Percentiles rank a stretch among this genome's conserved stretches.
phyloP scores from a whole-genome alignment of 805 yeast genomes.

The Wickerhamiella parazyma region DNA sequence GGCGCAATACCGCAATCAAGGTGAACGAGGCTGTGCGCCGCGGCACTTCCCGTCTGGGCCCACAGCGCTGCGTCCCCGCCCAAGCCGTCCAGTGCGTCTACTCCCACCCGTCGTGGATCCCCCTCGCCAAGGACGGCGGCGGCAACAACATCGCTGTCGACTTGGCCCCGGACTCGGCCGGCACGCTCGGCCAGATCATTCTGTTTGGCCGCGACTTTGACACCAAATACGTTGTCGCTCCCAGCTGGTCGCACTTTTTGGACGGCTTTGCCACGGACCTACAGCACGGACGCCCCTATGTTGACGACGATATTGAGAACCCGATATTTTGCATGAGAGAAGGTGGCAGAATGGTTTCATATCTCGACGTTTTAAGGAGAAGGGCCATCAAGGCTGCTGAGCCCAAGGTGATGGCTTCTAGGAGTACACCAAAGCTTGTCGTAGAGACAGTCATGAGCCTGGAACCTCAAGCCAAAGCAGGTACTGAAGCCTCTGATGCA shows the following conservation, averaged over 20 bases:
- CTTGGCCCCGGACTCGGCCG: slow-evolving; percentile 64
- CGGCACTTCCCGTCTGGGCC: slow-evolving; percentile 2
- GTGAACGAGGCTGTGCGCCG: slow-evolving; percentile 16
- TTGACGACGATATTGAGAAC: slow-evolving; percentile 55
- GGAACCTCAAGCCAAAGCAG: background rate
- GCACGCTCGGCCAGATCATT: slow-evolving; percentile 83
- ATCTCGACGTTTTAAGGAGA: slow-evolving; percentile 43
- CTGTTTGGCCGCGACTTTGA: slow-evolving; percentile 91
- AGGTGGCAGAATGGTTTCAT: slow-evolving; percentile 59
- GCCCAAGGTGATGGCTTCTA: background rate
- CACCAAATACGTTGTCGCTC: slow-evolving; percentile 72
- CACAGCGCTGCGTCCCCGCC: slow-evolving; percentile 65
- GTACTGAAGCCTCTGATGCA: too few species aligned
- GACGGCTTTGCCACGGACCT: slow-evolving; percentile 73
- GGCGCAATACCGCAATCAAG: slow-evolving; percentile 43
- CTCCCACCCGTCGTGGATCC: slow-evolving; percentile 89
- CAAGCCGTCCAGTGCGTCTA: slow-evolving; percentile 58
- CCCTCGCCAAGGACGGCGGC: slow-evolving; percentile 70
- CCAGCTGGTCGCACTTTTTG: slow-evolving; percentile 80
- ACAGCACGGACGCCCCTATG: slow-evolving; percentile 66
- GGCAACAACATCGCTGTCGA: slow-evolving; percentile 92
- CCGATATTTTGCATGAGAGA: slow-evolving; percentile 36
- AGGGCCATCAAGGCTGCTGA: background rate
- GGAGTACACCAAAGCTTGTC: background rate
- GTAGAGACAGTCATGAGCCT: background rate